Evolutionary conservation across 805 yeast species (phyloP), one percentile per base, ranked within the genome.

Genomic region (Wickerhamiella kurtzmanii): DNA sequence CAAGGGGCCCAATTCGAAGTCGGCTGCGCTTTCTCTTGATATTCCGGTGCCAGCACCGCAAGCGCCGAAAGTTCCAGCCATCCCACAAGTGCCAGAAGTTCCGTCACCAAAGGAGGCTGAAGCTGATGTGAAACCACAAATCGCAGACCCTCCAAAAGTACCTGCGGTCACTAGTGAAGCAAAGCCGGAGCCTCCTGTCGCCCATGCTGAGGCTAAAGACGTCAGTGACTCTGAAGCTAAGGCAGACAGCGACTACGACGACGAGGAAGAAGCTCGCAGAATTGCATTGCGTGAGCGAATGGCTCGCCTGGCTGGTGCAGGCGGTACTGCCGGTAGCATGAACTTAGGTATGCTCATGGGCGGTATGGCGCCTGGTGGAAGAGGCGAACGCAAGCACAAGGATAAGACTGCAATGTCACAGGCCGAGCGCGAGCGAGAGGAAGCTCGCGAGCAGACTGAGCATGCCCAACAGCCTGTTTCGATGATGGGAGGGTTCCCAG

Each of bases 231-330:
- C 41, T 13, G 56, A 50, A 39, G 38, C 47, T 43, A 3, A 8
- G 36, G 46, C 37, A 13, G 46, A 35, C 13, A 25, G 35, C 8
- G 60, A 49, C 1, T 71, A 63, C 1, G 66, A 61, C 8, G 74
- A 66, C 2, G 74, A 71, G 2, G 76, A 68, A 2, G 78, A 69
- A 3, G 70, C 79, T 3, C 75, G 81, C 47, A 75, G 92, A 56
- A 74, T 80, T 43, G 84, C 80, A 4, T 69, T 89, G 45, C 79
- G 94, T 18, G 96, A 83, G 53, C 75, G 96, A 50, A 89, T 89
- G 96, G 97, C 98, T n/a, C 84, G 80, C 56, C 73, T 89, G 17
- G 82, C 96, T 0, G 94, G 94, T 32, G 86, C 96, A 0, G 94
- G 95, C 18, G 87, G 87, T 3, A 73, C 82, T 66, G 77, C 78